These are phyloP conservation scores for Coemansia sp. DNA, from an alignment of 192 early-diverging fungal species.

Conservation along the genomic window DNA sequence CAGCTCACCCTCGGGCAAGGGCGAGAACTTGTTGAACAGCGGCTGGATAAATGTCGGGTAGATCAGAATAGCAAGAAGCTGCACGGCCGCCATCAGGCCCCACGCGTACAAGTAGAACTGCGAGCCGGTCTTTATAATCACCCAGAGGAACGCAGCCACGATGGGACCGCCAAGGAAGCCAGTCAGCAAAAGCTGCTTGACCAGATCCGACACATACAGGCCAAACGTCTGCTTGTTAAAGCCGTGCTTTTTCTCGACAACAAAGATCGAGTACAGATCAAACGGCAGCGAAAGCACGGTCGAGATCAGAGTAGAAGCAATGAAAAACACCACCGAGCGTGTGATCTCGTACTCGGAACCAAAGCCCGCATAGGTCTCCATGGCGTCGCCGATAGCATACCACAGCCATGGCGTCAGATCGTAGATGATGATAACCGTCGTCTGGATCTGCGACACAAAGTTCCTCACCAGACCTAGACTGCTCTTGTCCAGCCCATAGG, in stretches of 20 bases:
- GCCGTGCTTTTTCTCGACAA: conserved; percentile 90
- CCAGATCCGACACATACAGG: conserved; percentile 72
- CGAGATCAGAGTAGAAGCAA: conserved; percentile 54
- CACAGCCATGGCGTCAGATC: conserved; percentile 76
- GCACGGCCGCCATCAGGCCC: conserved; percentile 77
- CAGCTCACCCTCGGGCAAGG: conserved; percentile 79
- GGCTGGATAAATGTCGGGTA: conserved; percentile 96
- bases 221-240: conserved; percentile 92
- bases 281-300: conserved; percentile 74
- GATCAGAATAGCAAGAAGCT: conserved; percentile 71
- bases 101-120: conserved; percentile 90
- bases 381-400: conserved; percentile 53
- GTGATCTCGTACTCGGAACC: conserved; percentile 72
- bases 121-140: conserved; percentile 76
- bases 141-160: conserved; percentile 72
- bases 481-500: conserved; percentile 82
- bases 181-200: conserved; percentile 69
- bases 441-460: conserved; percentile 63
- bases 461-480: conserved; percentile 69
- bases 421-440: conserved; percentile 60
- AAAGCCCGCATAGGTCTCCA: conserved; percentile 55
- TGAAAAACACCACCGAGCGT: conserved; percentile 77
- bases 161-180: conserved; percentile 75
- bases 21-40: conserved; percentile 94
- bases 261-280: conserved; percentile 86